Base-by-base conservation (phyloP, 202 grass and related monocot genomes). In the Carex sylvatica region DNA sequence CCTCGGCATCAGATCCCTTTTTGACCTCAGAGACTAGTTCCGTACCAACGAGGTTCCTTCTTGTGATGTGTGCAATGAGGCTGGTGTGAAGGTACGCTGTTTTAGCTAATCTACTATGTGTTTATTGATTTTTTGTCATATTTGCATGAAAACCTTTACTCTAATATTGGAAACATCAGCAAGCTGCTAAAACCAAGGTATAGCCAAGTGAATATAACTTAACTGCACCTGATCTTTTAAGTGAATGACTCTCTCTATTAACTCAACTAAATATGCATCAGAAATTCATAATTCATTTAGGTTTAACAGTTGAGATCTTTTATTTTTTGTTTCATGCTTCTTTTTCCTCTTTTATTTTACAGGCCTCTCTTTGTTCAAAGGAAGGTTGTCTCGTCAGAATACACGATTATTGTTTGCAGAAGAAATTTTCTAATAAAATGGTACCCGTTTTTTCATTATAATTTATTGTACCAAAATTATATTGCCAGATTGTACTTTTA, bases 21-120 rank as follows among this genome's bases (percentile, higher is more conserved):
- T 98, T 90, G 95, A 98, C 80, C 87, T 98, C 35, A 80, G 92
- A 56, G 89, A 92, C 61, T 98, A 91, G 92, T 95, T 95, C 51
- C 75, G 72, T 13, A 80, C 62, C 54, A 95, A 91, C 9, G 89
- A 89, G 60, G 87, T 98, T 26, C 95, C 95, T 72, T 91, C 91
- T 31, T 95, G 95, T 4, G 86, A 89, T 49, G 95, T 98, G 26
- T 98, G 95, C 86, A 95, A 98, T 58, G 89, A 98, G 88, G 82
- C 92, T 85, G 89, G 91, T 67, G 91, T 98, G 80, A 98, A 93
- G 92, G 95, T 88, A 88, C 72, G 69, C 2, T 65, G 31, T 74
- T 61, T 16, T 56, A 6, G 9, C 42, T 47, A 5, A 23, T 60
- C 6, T 82, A 47, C 83, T 69, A 55, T 69, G 44, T 66, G 65